A percentile compares a stretch with the other conserved stretches of the same genome.
phyloP scores from a whole-genome alignment of 2,329 filamentous ascomycete genomes.

The Fusarium veterinarium region DNA sequence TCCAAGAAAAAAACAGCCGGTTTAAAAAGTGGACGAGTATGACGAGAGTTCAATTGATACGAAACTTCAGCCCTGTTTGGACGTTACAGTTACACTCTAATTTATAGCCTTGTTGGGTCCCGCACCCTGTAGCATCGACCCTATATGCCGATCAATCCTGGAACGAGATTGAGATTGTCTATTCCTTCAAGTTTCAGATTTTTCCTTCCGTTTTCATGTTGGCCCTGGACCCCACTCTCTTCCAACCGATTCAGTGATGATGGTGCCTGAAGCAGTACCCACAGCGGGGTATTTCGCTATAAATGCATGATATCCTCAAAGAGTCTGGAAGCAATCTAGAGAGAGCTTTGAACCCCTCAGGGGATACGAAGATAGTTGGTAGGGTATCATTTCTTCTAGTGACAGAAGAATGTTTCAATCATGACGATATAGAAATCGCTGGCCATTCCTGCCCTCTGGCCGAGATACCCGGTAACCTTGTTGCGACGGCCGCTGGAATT shows the following conservation, averaged over 20 bases:
- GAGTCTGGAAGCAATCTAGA: background rate
- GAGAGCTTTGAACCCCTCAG: too few species aligned
- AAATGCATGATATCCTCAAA: background rate
- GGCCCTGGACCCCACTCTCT: background rate
- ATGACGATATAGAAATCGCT: slow-evolving; percentile 10
- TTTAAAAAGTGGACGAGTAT: background rate
- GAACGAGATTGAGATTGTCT: slow-evolving; percentile 20
- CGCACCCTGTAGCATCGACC: background rate
- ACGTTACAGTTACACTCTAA: slow-evolving; percentile 10
- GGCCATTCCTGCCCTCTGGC: background rate
- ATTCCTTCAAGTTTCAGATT: slow-evolving; percentile 22
- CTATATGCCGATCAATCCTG: slow-evolving; percentile 18
- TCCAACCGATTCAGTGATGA: background rate
- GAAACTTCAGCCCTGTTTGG: slow-evolving; percentile 23
- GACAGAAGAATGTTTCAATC: background rate
- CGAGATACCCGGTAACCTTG: background rate
- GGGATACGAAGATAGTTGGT: background rate
- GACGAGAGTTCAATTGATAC: background rate
- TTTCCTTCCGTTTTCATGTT: background rate
- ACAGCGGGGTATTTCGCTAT: background rate
- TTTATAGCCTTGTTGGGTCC: background rate
- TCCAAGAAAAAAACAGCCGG: background rate
- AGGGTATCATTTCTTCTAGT: background rate
- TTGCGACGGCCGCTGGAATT: slow-evolving; percentile 20
- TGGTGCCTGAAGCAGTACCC: background rate